These are phyloP conservation scores for Yarrowia sp. DNA, from an alignment of 805 yeast genomes.

Conservation along the genomic window DNA sequence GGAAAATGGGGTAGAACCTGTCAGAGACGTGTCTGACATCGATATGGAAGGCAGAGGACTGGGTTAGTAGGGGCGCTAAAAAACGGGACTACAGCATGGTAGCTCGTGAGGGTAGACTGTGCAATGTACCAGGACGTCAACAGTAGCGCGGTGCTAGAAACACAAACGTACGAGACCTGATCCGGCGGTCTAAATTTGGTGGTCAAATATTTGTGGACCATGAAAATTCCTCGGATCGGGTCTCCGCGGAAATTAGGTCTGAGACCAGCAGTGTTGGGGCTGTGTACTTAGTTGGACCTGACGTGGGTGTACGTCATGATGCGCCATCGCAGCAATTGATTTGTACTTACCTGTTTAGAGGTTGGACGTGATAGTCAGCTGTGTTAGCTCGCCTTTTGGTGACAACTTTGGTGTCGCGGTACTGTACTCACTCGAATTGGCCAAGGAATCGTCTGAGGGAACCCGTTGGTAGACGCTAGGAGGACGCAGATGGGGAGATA, in stretches of 20 bases:
- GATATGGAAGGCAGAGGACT: conserved; percentile 9
- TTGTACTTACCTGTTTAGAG: conserved; percentile 7
- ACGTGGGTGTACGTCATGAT: background rate
- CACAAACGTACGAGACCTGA: background rate
- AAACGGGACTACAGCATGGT: background rate
- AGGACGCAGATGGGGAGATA: background rate
- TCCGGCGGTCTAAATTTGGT: background rate
- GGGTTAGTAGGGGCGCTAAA: background rate
- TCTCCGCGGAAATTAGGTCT: background rate
- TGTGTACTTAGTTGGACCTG: background rate
- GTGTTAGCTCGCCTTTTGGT: background rate
- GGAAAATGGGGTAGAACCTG: conserved; percentile 1
- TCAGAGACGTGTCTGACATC: conserved; percentile 7
- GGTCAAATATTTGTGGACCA: background rate
- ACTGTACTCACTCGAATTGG: background rate
- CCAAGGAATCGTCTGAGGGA: background rate
- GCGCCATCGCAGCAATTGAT: background rate
- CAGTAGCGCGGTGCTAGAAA: background rate
- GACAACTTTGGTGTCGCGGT: background rate
- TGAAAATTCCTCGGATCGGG: background rate
- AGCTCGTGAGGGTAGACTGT: background rate
- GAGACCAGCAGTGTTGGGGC: background rate
- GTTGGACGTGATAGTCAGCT: conserved; percentile 7
- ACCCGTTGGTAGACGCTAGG: background rate
- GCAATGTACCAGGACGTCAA: background rate